Conservation (phyloP, 1,139 yeast species). For the Pichia cactophila region DNA sequence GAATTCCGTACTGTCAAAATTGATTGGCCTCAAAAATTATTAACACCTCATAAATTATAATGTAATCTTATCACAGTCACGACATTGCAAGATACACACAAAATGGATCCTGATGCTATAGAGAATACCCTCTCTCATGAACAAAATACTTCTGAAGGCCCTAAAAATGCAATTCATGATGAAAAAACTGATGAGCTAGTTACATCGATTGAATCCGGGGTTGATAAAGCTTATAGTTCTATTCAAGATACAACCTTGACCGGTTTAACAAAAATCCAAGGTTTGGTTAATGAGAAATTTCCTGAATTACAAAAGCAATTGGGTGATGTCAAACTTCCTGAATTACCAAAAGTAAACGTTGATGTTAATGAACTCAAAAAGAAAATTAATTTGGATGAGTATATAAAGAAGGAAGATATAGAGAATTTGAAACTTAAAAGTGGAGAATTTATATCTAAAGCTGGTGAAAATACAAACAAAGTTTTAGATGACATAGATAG, state of each 20-base stretch:
- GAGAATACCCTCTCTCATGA: constrained; percentile 8
- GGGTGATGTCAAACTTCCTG: constrained; percentile 12
- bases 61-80: too few relatives aligned
- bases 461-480: constrained; percentile 42
- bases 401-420: constrained; percentile 21
- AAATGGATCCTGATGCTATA: constrained; percentile 14
- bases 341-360: constrained; percentile 18
- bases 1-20: too few relatives aligned
- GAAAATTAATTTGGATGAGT: constrained; percentile 26
- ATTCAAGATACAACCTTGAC: constrained; percentile 38
- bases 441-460: constrained; percentile 26
- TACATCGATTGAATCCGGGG: constrained; percentile 42
- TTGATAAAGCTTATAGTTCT: constrained; percentile 43
- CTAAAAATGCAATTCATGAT: constrained; percentile 14
- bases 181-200: constrained; percentile 42
- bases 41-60: too few relatives aligned
- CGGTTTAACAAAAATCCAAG: constrained; percentile 32
- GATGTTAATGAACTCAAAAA: constrained; percentile 23
- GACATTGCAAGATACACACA: background rate
- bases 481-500: constrained; percentile 62
- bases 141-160: constrained; percentile 3
- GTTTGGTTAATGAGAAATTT: constrained; percentile 21
- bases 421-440: constrained; percentile 38
- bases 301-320: constrained; percentile 20
- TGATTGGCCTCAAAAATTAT: too few relatives aligned